These are phyloP conservation scores for Phialocephala subalpina DNA, from an alignment of 2,329 filamentous ascomycete genomes.

Conservation along the genomic window DNA sequence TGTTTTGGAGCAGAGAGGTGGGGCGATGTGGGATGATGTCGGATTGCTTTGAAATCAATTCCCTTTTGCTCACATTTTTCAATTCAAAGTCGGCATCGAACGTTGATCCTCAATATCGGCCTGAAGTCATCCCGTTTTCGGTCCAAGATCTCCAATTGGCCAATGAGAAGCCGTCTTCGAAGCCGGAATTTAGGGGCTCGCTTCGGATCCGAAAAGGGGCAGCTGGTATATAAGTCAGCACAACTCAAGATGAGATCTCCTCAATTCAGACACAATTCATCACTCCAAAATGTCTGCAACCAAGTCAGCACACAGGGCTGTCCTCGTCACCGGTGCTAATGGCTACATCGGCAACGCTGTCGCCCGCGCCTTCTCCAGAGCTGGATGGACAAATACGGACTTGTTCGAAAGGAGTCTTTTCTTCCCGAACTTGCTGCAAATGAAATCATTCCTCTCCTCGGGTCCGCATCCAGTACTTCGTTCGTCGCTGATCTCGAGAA, in stretches of 20 bases:
- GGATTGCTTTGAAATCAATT: neutral
- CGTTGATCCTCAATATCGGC: slow-evolving; percentile 8
- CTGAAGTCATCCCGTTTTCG: neutral
- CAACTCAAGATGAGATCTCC: neutral
- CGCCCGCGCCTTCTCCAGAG: slow-evolving; percentile 52
- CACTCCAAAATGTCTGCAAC: neutral
- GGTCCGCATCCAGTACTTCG: slow-evolving; percentile 46
- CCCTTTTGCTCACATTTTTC: neutral
- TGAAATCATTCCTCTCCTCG: slow-evolving; percentile 52
- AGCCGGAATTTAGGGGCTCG: neutral
- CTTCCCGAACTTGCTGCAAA: slow-evolving; percentile 42
- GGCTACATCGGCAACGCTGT: slow-evolving; percentile 58
- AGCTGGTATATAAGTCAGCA: slow-evolving; percentile 2
- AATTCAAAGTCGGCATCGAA: neutral
- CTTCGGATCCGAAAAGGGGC: slow-evolving; percentile 9
- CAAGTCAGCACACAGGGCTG: slow-evolving; percentile 36
- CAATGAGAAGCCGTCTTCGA: neutral
- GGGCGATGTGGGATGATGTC: too few species aligned
- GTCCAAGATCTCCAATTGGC: neutral
- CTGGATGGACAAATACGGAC: slow-evolving; percentile 55
- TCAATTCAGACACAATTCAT: neutral
- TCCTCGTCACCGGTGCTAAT: slow-evolving; percentile 57
- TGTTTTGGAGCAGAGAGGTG: too few species aligned
- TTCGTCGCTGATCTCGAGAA: slow-evolving; percentile 42
- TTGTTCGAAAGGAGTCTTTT: slow-evolving; percentile 48